Percentiles rank a stretch among this genome's conserved stretches.
phyloP scores from a whole-genome alignment of 257 asterid species.

The Sherardia arvensis region DNA sequence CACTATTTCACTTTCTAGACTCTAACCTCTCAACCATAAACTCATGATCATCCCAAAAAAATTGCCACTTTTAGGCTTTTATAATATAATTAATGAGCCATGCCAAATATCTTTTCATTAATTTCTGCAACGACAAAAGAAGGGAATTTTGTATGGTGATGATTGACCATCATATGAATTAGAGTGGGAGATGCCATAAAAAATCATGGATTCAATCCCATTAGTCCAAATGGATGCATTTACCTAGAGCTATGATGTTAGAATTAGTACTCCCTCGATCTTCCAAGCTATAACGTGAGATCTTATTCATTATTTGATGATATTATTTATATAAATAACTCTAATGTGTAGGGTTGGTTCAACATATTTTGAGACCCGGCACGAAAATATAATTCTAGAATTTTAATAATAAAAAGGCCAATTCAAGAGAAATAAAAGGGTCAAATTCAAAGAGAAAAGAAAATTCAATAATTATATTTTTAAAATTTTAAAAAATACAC shows the following conservation, averaged over 20 bases:
- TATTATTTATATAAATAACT: no score
- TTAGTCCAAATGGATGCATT: constrained; percentile 8
- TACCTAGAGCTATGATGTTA: background rate
- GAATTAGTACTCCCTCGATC: background rate
- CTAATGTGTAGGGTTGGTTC: no score
- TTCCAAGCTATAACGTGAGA: no score
- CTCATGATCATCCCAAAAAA: constrained; percentile 13
- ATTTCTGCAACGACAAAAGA: constrained; percentile 7
- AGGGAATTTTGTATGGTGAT: constrained; percentile 22
- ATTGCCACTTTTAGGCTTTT: constrained; percentile 22
- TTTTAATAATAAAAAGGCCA: no score
- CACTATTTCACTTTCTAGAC: constrained; percentile 19
- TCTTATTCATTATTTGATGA: no score
- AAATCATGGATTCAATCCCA: constrained; percentile 6
- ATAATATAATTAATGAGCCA: constrained; percentile 16
- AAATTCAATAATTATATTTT: no score
- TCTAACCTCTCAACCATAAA: constrained; percentile 26
- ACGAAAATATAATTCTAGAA: no score
- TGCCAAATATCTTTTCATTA: constrained; percentile 15
- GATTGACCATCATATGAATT: constrained; percentile 35
- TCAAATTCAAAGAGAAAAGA: no score
- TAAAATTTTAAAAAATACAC: no score
- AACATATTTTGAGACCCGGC: no score
- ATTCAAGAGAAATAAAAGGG: no score
- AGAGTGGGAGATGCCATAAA: constrained; percentile 25